These are phyloP conservation scores for Acacia melanoxylon DNA, from an alignment of 306 rosid genomes.

Conservation along the genomic window DNA sequence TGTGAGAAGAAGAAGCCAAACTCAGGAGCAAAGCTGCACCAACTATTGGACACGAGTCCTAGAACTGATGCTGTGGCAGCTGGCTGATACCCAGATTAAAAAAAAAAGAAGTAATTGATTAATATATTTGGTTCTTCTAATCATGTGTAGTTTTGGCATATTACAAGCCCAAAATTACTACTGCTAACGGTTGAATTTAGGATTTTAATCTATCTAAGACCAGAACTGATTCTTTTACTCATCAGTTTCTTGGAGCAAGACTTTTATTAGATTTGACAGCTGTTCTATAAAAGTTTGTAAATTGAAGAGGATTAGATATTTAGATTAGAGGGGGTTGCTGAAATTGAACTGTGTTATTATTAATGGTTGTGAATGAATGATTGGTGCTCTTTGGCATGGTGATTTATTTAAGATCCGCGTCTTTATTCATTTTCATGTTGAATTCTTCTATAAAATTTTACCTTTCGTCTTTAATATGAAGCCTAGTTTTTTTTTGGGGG, in stretches of 20 bases:
- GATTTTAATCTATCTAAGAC: slow-evolving; percentile 45
- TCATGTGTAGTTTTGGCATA: slow-evolving; percentile 89
- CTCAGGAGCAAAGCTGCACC: slow-evolving; percentile 74
- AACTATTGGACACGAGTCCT: slow-evolving; percentile 76
- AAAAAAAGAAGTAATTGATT: slow-evolving; percentile 24
- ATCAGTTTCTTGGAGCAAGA: slow-evolving; percentile 37
- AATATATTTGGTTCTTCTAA: slow-evolving; percentile 35
- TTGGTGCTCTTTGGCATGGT: slow-evolving; percentile 2
- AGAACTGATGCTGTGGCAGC: slow-evolving; percentile 91
- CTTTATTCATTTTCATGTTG: background rate
- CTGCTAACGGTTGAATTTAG: slow-evolving; percentile 62
- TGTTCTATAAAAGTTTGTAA: slow-evolving; percentile 54
- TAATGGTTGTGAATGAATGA: slow-evolving; percentile 30
- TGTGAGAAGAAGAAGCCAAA: slow-evolving; percentile 70
- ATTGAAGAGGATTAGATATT: slow-evolving; percentile 49
- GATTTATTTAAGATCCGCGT: background rate
- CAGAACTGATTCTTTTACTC: slow-evolving; percentile 56
- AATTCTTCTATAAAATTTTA: background rate
- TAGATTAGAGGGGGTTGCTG: slow-evolving; percentile 34
- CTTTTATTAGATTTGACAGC: slow-evolving; percentile 41
- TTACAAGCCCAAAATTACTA: slow-evolving; percentile 86
- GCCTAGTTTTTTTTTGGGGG: too few species aligned
- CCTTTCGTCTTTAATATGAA: too few species aligned
- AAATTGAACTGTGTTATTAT: slow-evolving; percentile 17
- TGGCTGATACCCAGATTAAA: slow-evolving; percentile 41